Base-by-base conservation (phyloP, 345 rosid genomes). In the Eucalyptus leucophloia region DNA sequence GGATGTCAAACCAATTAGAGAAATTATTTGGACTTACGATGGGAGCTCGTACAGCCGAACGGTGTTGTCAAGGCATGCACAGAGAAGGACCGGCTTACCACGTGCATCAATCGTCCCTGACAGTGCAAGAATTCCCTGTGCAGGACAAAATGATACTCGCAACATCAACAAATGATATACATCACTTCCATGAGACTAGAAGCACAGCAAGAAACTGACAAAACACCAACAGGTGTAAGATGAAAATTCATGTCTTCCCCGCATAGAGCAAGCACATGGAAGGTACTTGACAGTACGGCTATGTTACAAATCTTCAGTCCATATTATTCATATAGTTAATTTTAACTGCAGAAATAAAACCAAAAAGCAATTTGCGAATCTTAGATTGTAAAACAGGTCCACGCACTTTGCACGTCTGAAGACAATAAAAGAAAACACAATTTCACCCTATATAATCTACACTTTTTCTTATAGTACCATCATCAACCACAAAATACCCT, bases 11-110 rank as follows among this genome's bases (percentile, higher is more conserved):
- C 49, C 45, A 54, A 40, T 42, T 15, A 62, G 40, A 60, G 17
- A 47, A 24, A 56, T 28, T 9, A 85, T 53, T 58, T 49, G 77
- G 15, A 92, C 93, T 93, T 88, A 94, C 94, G 93, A 91, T 87
- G 97, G 96, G 18, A 95, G 87, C 58, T 94, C 94, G 5, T 89
- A 92, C 32, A 96, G 45, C 77, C 72, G 81, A 69, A 93, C 92
- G 2, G 92, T 87, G 81, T 92, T 90, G 80, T 95, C 93, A 42
- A 91, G 86, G 86, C 92, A 91, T 37, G 95, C 91, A 72, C 94
- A 92, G 40, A 93, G 67, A 47, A 95, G 89, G 23, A 94, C 90
- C 5, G 96, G 96, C 86, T 93, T 94, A 14, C 86, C 93, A 15
- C 90, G 89, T 72, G 91, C 87, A 88, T 95, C 95, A 3, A 88